A percentile compares a stretch with the other conserved stretches of the same genome.
These are phyloP conservation scores for Byssochlamys sp. DNA, from an alignment of 2,329 filamentous ascomycete genomes.

Conservation along the genomic window DNA sequence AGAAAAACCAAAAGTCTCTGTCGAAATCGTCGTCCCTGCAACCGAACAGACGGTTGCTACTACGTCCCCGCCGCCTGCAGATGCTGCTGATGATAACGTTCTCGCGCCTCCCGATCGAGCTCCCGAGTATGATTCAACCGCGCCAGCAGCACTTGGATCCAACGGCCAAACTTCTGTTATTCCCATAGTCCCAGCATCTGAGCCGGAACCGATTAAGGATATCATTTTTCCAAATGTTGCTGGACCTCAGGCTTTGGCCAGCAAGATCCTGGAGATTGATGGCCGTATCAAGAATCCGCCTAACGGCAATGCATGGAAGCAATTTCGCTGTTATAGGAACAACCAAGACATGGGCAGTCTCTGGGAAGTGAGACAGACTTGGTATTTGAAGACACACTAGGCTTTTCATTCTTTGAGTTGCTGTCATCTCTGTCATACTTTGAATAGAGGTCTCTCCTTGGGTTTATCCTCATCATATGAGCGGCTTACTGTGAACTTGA, in stretches of 20 bases:
- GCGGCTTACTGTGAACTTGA: neutral
- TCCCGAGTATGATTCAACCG: neutral
- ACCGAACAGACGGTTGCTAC: neutral
- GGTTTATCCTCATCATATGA: neutral
- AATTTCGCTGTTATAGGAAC: constrained; percentile 33
- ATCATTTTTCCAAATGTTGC: constrained; percentile 22
- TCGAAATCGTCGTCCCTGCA: neutral
- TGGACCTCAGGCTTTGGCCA: constrained; percentile 19
- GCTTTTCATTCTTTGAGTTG: neutral
- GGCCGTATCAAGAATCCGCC: constrained; percentile 25
- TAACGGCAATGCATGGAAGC: constrained; percentile 35
- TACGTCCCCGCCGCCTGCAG: neutral
- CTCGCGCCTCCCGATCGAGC: neutral
- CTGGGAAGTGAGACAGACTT: constrained; percentile 35
- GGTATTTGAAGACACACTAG: constrained; percentile 23
- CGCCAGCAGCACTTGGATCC: neutral
- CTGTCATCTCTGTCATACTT: neutral
- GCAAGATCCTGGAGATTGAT: constrained; percentile 31
- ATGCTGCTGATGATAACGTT: neutral
- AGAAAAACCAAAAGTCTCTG: neutral
- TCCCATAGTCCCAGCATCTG: neutral
- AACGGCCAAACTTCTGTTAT: neutral
- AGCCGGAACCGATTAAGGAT: constrained; percentile 8
- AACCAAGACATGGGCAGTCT: constrained; percentile 40
- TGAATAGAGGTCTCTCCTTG: neutral